Percentiles rank a stretch among this genome's conserved stretches.
Conservation (phyloP, 257 asterid genomes). For the Penstemon eatonii region DNA sequence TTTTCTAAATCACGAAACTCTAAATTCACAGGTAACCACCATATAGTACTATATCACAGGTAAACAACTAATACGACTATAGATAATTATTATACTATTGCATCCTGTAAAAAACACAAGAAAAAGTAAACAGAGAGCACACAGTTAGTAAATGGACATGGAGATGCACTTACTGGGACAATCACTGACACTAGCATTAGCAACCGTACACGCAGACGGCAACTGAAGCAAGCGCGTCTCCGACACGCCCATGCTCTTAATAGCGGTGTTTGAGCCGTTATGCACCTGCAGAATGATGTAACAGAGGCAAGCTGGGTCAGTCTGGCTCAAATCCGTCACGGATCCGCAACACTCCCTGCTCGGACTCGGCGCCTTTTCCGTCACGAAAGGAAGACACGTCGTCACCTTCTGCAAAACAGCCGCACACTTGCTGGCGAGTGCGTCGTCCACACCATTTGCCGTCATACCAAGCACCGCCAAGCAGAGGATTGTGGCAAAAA, state of each 20-base stretch:
- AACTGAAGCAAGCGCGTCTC: conserved; percentile 70
- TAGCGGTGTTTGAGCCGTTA: conserved; percentile 50
- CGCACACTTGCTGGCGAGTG: conserved; percentile 37
- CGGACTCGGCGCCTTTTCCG: conserved; percentile 62
- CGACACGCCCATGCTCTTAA: conserved; percentile 69
- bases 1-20: too few species aligned
- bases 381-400: conserved; percentile 60
- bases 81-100: too few species aligned
- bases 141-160: background rate
- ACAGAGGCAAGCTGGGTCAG: conserved; percentile 67
- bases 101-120: background rate
- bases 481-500: conserved; percentile 10
- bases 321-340: conserved; percentile 46
- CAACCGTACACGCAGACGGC: conserved; percentile 66
- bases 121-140: background rate
- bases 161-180: conserved; percentile 85
- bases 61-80: too few species aligned
- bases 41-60: too few species aligned
- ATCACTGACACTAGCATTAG: conserved; percentile 52
- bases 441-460: conserved; percentile 8
- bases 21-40: too few species aligned
- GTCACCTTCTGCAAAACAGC: conserved; percentile 55
- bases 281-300: conserved; percentile 71
- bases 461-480: conserved; percentile 3
- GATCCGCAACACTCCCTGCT: conserved; percentile 68